Base-by-base conservation (phyloP, 805 yeast genomes). In the Kluyveromyces wickerhamii region DNA sequence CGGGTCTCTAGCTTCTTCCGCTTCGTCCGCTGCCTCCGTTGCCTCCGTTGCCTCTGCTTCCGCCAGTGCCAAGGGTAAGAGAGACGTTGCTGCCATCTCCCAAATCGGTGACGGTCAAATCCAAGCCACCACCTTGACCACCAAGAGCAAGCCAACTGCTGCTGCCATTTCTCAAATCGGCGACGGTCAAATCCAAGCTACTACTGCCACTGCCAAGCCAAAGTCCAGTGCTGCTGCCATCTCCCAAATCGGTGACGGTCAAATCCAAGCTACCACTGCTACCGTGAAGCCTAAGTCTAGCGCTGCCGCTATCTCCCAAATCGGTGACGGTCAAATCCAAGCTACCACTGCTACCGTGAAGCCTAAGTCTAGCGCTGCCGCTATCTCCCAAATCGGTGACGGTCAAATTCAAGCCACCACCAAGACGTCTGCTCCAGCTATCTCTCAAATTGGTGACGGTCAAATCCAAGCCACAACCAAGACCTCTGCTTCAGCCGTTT, bases 21-120 rank as follows among this genome's bases (percentile, higher is more conserved):
- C 65, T 18, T 41, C 67, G 22, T 39, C 65, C 22, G 38, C 54
- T 35, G 51, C 58, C 45, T 54, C 65, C 33, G 41, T 67, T 31
- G 61, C 71, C 39, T 52, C 73, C 26, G 66, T 69, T 37, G 58
- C 72, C 21, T 78, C 79, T 32, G 80, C 82, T 39, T 72, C 72
- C 45, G 72, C 72, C 35, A 44, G 66, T 32, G 69, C 78, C 32
- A 72, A 72, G 49, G 68, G 69, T 63, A 40, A 68, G 29, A 55
- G 58, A 35, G 79, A 79, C n/a, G n/a, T n/a, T n/a, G 41, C 57
- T 11, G 54, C 63, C 12, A 57, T 59, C 26, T 58, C 70, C 41
- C 77, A 71, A 52, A 64, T 69, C 40, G 54, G 57, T 40, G 76
- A 70, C 37, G 72, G 72, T 41, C 71, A 53, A 42, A 45, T 49